A percentile compares a stretch with the other conserved stretches of the same genome.
phyloP scores from a whole-genome alignment of 2,329 filamentous ascomycete species.

The Botrytis cinerea region DNA sequence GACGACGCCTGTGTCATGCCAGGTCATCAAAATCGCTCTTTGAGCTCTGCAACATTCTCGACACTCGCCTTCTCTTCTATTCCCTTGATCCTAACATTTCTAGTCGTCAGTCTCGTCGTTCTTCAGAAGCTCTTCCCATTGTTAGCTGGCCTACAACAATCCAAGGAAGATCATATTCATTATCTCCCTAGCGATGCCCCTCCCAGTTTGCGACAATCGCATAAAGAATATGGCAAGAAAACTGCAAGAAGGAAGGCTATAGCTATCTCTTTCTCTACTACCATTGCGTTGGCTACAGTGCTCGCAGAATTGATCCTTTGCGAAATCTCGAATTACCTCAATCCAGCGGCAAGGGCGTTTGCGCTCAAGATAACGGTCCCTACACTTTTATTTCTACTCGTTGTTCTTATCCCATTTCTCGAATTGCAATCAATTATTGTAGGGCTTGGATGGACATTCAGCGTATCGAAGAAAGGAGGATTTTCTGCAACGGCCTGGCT shows the following conservation, averaged over 20 bases:
- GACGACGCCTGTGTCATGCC: constrained; percentile 34
- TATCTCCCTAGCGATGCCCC: constrained; percentile 65
- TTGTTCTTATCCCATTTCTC: constrained; percentile 75
- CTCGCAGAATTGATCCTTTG: constrained; percentile 80
- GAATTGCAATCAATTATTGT: constrained; percentile 63
- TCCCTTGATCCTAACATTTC: constrained; percentile 72
- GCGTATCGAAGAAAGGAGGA: constrained; percentile 56
- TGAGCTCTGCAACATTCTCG: constrained; percentile 42
- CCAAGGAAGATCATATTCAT: constrained; percentile 58
- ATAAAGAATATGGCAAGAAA: constrained; percentile 59
- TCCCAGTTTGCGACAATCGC: constrained; percentile 56
- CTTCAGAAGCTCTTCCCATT: constrained; percentile 70
- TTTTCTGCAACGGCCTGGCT: constrained; percentile 63
- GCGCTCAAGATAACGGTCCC: constrained; percentile 71
- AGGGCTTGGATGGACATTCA: constrained; percentile 62
- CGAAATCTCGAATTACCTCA: constrained; percentile 77
- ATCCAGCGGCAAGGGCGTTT: constrained; percentile 64
- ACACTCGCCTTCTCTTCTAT: constrained; percentile 60
- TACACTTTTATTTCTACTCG: constrained; percentile 68
- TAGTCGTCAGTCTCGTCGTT: constrained; percentile 61
- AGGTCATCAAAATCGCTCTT: constrained; percentile 30
- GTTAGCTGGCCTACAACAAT: constrained; percentile 58
- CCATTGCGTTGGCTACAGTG: constrained; percentile 74
- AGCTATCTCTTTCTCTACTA: constrained; percentile 71
- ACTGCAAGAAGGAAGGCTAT: constrained; percentile 54